phyloP scores from a whole-genome alignment of 768 basidiomycete species.

The Suillus americanus region DNA sequence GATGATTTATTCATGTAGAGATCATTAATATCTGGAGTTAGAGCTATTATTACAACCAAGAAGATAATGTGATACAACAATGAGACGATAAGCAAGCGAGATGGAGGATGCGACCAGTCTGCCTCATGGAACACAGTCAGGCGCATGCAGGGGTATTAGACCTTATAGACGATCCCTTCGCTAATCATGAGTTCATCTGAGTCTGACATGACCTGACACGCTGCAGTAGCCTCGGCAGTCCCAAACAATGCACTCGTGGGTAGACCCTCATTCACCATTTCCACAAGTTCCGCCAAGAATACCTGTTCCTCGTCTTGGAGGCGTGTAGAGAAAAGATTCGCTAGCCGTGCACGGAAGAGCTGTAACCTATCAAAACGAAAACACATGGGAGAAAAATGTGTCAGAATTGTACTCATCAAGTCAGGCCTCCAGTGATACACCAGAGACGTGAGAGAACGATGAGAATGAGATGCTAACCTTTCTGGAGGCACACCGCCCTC shows the following conservation, averaged over 20 bases:
- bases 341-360: conserved; percentile 79
- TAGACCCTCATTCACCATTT: conserved; percentile 76
- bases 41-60: conserved; percentile 7
- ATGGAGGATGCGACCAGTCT: not conserved
- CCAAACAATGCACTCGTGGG: conserved; percentile 70
- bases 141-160: conserved; percentile 38
- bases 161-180: conserved; percentile 84
- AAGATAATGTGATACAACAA: conserved; percentile 4
- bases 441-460: conserved; percentile 2
- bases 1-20: not conserved
- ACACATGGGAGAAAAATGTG: not conserved
- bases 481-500: conserved; percentile 51
- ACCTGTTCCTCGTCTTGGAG: conserved; percentile 79
- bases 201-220: conserved; percentile 75
- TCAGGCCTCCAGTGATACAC: conserved; percentile 2
- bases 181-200: conserved; percentile 79
- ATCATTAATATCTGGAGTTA: not conserved
- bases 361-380: conserved; percentile 49
- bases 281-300: conserved; percentile 66
- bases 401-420: not conserved
- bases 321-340: conserved; percentile 63
- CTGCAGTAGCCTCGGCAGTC: conserved; percentile 73
- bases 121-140: not conserved
- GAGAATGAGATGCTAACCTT: conserved; percentile 47
- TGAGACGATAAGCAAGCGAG: conserved; percentile 7